These are phyloP conservation scores for Amanita thiersii DNA, from an alignment of 768 basidiomycete species.

Conservation along the genomic window DNA sequence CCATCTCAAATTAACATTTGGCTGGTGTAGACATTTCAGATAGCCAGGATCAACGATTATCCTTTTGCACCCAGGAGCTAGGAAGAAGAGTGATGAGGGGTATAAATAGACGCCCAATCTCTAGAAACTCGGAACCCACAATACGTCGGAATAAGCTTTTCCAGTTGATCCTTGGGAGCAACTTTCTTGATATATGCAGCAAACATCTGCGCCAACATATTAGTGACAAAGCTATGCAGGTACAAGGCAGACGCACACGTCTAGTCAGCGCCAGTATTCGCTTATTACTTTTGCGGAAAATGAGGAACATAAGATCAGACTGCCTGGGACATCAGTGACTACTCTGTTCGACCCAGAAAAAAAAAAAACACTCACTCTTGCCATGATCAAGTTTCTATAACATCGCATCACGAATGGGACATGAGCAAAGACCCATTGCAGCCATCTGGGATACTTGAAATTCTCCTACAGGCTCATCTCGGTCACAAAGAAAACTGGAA, in stretches of 20 bases:
- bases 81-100: conserved; percentile 1
- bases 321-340: conserved; percentile 12
- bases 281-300: conserved; percentile 33
- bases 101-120: background rate
- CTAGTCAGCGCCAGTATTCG: conserved; percentile 20
- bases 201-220: conserved; percentile 23
- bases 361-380: conserved; percentile 24
- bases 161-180: conserved; percentile 40
- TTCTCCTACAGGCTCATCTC: conserved; percentile 21
- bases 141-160: conserved; percentile 43
- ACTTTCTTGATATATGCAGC: conserved; percentile 35
- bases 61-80: conserved; percentile 57
- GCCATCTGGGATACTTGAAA: conserved; percentile 30
- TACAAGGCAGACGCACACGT: conserved; percentile 11
- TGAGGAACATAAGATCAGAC: conserved; percentile 28
- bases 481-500: too few relatives aligned
- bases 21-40: conserved; percentile 38
- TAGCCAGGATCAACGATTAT: conserved; percentile 56
- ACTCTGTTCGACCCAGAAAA: background rate
- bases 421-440: conserved; percentile 47
- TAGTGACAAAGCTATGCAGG: background rate
- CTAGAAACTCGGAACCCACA: conserved; percentile 23
- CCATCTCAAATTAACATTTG: conserved; percentile 46
- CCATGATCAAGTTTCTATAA: conserved; percentile 42
- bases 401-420: conserved; percentile 40